These are phyloP conservation scores for Sparassis latifolia DNA, from an alignment of 1,284 basidiomycete species.

Conservation along the genomic window DNA sequence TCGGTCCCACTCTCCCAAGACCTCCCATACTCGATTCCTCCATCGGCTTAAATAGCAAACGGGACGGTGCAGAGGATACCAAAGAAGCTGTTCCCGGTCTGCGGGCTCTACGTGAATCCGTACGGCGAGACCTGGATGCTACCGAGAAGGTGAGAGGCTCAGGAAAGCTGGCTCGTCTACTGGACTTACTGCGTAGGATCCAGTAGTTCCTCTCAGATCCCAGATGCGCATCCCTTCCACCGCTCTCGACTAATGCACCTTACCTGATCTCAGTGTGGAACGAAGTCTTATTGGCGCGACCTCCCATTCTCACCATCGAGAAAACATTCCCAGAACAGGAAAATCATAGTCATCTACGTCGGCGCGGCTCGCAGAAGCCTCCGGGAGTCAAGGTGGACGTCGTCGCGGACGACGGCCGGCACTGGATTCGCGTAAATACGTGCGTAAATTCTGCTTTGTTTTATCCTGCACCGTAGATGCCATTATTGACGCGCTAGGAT, in stretches of 20 bases:
- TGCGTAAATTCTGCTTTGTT: constrained; percentile 32
- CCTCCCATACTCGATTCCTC: constrained; percentile 56
- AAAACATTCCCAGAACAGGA: constrained; percentile 35
- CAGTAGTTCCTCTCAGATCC: constrained; percentile 60
- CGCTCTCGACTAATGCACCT: constrained; percentile 67
- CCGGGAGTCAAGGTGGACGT: constrained; percentile 70
- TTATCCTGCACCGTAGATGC: neutral
- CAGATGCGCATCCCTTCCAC: constrained; percentile 32
- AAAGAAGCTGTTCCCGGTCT: constrained; percentile 43
- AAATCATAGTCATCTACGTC: constrained; percentile 11
- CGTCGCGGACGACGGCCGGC: constrained; percentile 62
- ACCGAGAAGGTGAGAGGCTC: constrained; percentile 42
- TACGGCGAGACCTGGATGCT: constrained; percentile 42
- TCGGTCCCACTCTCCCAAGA: constrained; percentile 34
- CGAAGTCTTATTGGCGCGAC: constrained; percentile 54
- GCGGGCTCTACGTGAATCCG: constrained; percentile 40
- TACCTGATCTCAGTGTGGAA: constrained; percentile 76
- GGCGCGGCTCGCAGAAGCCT: constrained; percentile 25
- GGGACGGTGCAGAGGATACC: constrained; percentile 2
- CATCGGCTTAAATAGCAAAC: constrained; percentile 24
- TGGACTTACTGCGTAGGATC: constrained; percentile 8
- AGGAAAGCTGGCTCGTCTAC: neutral
- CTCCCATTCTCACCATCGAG: constrained; percentile 54
- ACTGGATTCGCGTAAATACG: constrained; percentile 85
- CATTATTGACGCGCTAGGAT: constrained; percentile 36